These are phyloP conservation scores for Penicillium sp. DNA, from an alignment of 2,329 filamentous ascomycete genomes.

Conservation along the genomic window DNA sequence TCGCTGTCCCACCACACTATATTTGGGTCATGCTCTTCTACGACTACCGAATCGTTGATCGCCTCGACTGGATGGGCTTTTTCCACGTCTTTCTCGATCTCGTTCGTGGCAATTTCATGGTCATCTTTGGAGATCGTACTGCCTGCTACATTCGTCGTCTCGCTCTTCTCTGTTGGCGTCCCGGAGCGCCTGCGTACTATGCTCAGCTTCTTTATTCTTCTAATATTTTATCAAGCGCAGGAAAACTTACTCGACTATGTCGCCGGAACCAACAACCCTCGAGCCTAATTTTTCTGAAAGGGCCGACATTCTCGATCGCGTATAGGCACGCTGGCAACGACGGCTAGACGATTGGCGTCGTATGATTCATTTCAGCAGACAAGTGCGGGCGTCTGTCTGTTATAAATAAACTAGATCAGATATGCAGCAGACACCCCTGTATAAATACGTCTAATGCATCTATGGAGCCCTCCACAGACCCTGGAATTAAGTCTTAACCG, in stretches of 20 bases:
- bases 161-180: slow-evolving; percentile 5
- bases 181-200: not conserved
- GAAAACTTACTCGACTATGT: slow-evolving; percentile 1
- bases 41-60: not conserved
- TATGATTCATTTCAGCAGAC: not conserved
- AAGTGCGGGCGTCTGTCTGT: not conserved
- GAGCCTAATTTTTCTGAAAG: not conserved
- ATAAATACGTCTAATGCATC: not conserved
- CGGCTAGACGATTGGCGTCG: not conserved
- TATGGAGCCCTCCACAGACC: no score
- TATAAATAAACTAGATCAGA: not conserved
- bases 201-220: not conserved
- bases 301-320: not conserved
- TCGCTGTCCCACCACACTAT: slow-evolving; percentile 19
- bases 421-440: no score
- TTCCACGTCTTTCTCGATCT: not conserved
- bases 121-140: slow-evolving; percentile 5
- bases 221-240: not conserved
- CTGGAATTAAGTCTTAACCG: no score
- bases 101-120: not conserved
- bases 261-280: not conserved
- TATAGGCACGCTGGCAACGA: not conserved
- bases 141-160: slow-evolving; percentile 7
- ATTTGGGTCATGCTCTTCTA: slow-evolving; percentile 9
- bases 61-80: not conserved